Evolutionary conservation across 2,329 filamentous ascomycete species (phyloP), one percentile per base, ranked within the genome.

Genomic region (Monosporascus sp.): DNA sequence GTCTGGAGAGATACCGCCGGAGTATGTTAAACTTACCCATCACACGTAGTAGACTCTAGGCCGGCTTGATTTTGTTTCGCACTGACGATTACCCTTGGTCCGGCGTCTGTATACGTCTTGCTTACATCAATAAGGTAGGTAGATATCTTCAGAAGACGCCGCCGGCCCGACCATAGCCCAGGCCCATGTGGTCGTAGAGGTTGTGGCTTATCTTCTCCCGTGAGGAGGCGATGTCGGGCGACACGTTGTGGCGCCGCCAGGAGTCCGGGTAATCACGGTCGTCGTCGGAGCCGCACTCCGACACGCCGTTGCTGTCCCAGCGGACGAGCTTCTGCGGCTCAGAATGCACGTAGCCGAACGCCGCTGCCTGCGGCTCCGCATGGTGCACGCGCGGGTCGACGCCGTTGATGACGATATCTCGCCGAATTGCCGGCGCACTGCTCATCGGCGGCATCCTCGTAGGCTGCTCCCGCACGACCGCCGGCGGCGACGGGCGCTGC

Each of bases 281-380:
- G 2, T 60, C 56, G 15, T 61, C 57, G 39, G 54, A 54, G 25
- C 62, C 55, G 20, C 54, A 60, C 24, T 62, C 62, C 14, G 61
- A 65, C 8, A 66, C 51, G 3, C 60, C 57, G 22, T 65, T 64
- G 18, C 63, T 66, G 50, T 65, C 61, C 36, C 56, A 51, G 3
- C 60, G 57, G 5, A 59, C 51, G 22, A 51, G 27, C 15, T 24
- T 31, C 22, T 43, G 17, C 41, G 41, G 41, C 41, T 35, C 31
- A 11, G 14, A 35, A 14, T 35, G 9, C 31, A 14, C 41, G 20
- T 44, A 22, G 6, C 20, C 41, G 20, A 44, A 44, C 41, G 14
- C 41, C 8, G 41, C 41, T 14, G 41, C 45, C 9, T 54, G 49
- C 3, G 31, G 43, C 45, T 51, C 48, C 44, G 52, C 53, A 5